These are phyloP conservation scores for Tilletia setariae DNA, from an alignment of 1,284 basidiomycete genomes.

Conservation along the genomic window DNA sequence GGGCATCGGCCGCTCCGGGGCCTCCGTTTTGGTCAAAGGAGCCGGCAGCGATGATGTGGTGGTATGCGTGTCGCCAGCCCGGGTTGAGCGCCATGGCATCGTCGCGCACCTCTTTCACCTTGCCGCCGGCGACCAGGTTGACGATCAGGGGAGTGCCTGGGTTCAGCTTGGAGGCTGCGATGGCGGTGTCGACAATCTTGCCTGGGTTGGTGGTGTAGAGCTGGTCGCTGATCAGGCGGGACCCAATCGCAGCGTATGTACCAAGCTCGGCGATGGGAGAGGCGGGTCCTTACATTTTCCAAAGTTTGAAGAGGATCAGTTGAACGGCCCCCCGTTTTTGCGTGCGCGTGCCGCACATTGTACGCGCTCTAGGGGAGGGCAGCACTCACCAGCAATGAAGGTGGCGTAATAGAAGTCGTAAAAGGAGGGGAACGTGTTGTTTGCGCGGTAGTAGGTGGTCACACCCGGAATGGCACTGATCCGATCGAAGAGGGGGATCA, in stretches of 20 bases:
- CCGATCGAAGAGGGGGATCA: constrained; percentile 2
- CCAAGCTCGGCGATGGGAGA: constrained; percentile 4
- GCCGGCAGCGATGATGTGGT: constrained; percentile 14
- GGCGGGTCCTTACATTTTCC: constrained; percentile 2
- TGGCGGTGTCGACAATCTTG: constrained; percentile 15
- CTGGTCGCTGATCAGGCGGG: constrained; percentile 9
- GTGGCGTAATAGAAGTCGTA: constrained; percentile 12
- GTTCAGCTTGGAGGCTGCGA: constrained; percentile 11
- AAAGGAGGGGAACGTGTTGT: constrained; percentile 4
- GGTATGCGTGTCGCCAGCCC: constrained; percentile 14
- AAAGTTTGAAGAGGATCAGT: too few species aligned
- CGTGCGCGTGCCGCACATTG: too few species aligned
- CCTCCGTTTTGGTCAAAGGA: constrained; percentile 5
- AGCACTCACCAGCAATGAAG: constrained; percentile 9
- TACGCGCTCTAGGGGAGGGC: background rate
- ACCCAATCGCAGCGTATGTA: background rate
- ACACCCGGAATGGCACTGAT: constrained; percentile 11
- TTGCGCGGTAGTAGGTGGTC: constrained; percentile 8
- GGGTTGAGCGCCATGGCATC: constrained; percentile 14
- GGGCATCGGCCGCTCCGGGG: background rate
- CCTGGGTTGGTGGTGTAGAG: constrained; percentile 10
- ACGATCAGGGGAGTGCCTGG: constrained; percentile 6
- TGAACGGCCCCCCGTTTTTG: too few species aligned
- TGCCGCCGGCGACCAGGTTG: constrained; percentile 14
- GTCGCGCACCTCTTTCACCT: background rate